Evolutionary conservation across 805 yeast genomes (phyloP).

Genomic region (Sugiyamaella qingdaonensis): DNA sequence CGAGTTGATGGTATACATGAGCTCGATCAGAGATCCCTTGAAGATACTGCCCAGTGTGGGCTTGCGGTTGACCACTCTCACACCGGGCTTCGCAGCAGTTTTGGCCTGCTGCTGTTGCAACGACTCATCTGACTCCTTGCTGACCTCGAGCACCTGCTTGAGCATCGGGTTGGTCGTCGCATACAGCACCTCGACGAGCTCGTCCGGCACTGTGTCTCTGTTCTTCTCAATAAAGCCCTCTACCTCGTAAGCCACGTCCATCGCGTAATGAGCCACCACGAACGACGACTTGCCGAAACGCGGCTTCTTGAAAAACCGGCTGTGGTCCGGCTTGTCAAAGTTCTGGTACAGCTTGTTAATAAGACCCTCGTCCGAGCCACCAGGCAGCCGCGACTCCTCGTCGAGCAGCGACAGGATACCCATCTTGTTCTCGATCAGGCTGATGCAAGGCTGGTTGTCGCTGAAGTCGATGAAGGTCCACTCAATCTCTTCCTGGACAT

Average conservation of each 20-base stretch:
- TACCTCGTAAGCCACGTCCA: slow-evolving; percentile 85
- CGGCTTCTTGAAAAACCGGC: slow-evolving; percentile 81
- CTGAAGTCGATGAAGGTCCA: slow-evolving; percentile 96
- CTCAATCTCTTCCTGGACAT: slow-evolving; percentile 84
- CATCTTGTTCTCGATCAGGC: slow-evolving; percentile 79
- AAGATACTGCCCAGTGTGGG: slow-evolving; percentile 95
- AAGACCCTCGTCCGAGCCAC: slow-evolving; percentile 92
- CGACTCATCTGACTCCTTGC: slow-evolving; percentile 43
- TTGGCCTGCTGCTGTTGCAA: slow-evolving; percentile 44
- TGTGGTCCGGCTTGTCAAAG: slow-evolving; percentile 71
- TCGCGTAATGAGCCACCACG: slow-evolving; percentile 88
- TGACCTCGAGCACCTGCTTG: slow-evolving; percentile 52
- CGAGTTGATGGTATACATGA: slow-evolving; percentile 88
- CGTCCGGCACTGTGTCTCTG: slow-evolving; percentile 96
- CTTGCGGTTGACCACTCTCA: slow-evolving; percentile 55
- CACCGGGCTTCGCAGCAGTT: slow-evolving; percentile 38
- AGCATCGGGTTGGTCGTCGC: slow-evolving; percentile 64
- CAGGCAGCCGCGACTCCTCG: slow-evolving; percentile 92
- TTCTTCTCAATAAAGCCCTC: slow-evolving; percentile 97
- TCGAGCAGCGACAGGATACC: slow-evolving; percentile 87
- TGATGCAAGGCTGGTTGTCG: slow-evolving; percentile 95
- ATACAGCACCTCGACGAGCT: slow-evolving; percentile 80
- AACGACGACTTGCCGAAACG: slow-evolving; percentile 90
- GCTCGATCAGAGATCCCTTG: slow-evolving; percentile 84
- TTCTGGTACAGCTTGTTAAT: slow-evolving; percentile 83